A percentile compares a stretch with the other conserved stretches of the same genome.
Evolutionary conservation across 2,329 filamentous ascomycete genomes (phyloP).

Genomic region (Talaromyces sp.): DNA sequence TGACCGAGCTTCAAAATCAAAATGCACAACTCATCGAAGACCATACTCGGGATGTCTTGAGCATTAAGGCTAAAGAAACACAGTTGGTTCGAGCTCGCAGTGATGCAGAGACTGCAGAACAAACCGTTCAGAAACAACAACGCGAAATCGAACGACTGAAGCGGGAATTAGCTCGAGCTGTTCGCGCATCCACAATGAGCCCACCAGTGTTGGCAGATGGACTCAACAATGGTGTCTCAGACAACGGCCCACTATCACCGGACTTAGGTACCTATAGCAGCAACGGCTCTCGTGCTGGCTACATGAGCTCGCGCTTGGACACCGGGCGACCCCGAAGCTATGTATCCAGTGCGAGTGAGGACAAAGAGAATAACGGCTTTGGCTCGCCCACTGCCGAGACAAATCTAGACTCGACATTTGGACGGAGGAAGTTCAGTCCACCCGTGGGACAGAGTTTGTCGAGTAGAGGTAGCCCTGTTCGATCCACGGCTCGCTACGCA

Average conservation of each 20-base stretch:
- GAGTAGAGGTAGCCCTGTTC: constrained; percentile 38
- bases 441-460: constrained; percentile 37
- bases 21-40: constrained; percentile 97
- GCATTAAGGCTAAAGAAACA: constrained; percentile 97
- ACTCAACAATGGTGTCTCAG: constrained; percentile 51
- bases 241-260: constrained; percentile 46
- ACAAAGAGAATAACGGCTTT: constrained; percentile 65
- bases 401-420: constrained; percentile 22
- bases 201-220: constrained; percentile 48
- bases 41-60: constrained; percentile 89
- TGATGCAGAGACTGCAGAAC: constrained; percentile 84
- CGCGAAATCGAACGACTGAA: constrained; percentile 92
- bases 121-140: constrained; percentile 76
- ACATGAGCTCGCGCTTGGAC: constrained; percentile 41
- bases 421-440: constrained; percentile 45
- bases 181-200: constrained; percentile 40
- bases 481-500: constrained; percentile 29
- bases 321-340: constrained; percentile 41
- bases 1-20: constrained; percentile 92
- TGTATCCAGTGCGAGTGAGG: constrained; percentile 60
- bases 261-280: constrained; percentile 32
- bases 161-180: constrained; percentile 64
- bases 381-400: constrained; percentile 37
- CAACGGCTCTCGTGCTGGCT: constrained; percentile 31
- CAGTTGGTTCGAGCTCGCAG: constrained; percentile 88